These are phyloP conservation scores for Nicotiana noctiflora DNA, from an alignment of 257 asterid genomes.

Conservation along the genomic window DNA sequence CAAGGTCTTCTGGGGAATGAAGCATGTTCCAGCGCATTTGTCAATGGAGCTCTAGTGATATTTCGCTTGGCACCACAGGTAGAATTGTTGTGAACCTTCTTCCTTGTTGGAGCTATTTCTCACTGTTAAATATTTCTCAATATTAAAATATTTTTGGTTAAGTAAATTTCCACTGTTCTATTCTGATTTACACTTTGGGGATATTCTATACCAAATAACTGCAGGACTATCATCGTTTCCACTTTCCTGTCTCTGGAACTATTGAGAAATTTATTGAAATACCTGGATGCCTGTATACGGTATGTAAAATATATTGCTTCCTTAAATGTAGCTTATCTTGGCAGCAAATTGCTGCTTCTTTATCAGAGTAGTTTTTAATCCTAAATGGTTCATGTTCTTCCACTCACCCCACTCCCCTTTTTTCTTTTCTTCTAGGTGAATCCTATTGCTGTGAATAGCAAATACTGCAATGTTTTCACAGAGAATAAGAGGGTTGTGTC, in stretches of 20 bases:
- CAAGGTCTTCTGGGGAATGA: conserved; percentile 86
- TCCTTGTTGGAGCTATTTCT: background rate
- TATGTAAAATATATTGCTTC: conserved; percentile 22
- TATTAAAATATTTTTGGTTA: background rate
- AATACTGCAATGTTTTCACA: conserved; percentile 95
- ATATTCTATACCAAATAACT: conserved; percentile 11
- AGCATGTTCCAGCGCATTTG: conserved; percentile 50
- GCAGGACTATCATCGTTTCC: conserved; percentile 98
- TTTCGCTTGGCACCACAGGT: conserved; percentile 99
- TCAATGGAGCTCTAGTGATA: conserved; percentile 78
- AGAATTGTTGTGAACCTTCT: conserved; percentile 6
- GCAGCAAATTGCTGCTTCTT: background rate
- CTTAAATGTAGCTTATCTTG: background rate
- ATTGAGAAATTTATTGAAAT: conserved; percentile 72
- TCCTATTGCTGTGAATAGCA: conserved; percentile 99
- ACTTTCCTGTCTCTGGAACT: conserved; percentile 87
- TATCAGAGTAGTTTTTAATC: conserved; percentile 19
- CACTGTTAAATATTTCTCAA: background rate
- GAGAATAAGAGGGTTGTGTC: conserved; percentile 89
- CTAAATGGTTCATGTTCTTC: conserved; percentile 19
- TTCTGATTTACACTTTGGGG: background rate
- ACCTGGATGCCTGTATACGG: conserved; percentile 97
- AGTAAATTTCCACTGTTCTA: background rate
- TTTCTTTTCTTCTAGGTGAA: conserved; percentile 56
- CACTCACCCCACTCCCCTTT: background rate